Conservation (phyloP, 2,329 filamentous ascomycete genomes). For the Apiospora sp. region DNA sequence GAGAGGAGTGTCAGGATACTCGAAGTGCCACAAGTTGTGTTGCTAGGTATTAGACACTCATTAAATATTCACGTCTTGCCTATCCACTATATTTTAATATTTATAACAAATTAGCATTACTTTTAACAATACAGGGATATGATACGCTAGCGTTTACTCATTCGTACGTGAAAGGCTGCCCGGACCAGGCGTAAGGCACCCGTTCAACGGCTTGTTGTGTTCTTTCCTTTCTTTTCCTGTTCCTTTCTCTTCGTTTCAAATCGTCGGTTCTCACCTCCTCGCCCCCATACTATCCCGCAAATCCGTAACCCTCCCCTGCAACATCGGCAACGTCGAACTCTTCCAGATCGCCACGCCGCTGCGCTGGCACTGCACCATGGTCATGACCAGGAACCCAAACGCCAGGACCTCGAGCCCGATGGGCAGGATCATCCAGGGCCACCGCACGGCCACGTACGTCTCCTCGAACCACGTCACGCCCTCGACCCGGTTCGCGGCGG, state of each 20-base stretch:
- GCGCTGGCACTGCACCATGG: conserved; percentile 27
- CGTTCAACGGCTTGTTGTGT: neutral
- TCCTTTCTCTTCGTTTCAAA: no score
- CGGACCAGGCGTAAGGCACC: no score
- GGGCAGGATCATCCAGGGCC: conserved; percentile 29
- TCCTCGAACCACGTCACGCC: conserved; percentile 27
- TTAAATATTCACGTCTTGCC: no score
- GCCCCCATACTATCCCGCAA: neutral
- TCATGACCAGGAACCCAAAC: conserved; percentile 26
- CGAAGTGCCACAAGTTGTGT: no score
- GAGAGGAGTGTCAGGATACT: no score
- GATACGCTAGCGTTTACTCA: neutral
- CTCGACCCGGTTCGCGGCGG: conserved; percentile 12
- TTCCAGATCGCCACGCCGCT: conserved; percentile 31
- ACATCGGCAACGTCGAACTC: conserved; percentile 29
- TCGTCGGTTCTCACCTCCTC: neutral
- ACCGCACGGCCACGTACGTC: conserved; percentile 29
- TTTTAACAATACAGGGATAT: no score
- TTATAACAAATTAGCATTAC: no score
- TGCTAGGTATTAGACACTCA: no score
- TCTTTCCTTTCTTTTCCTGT: no score
- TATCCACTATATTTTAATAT: no score
- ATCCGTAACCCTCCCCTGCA: conserved; percentile 27
- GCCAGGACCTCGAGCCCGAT: conserved; percentile 26
- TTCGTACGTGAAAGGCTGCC: neutral